Evolutionary conservation across 805 yeast species (phyloP).

Genomic region (Blastobotrys americana): DNA sequence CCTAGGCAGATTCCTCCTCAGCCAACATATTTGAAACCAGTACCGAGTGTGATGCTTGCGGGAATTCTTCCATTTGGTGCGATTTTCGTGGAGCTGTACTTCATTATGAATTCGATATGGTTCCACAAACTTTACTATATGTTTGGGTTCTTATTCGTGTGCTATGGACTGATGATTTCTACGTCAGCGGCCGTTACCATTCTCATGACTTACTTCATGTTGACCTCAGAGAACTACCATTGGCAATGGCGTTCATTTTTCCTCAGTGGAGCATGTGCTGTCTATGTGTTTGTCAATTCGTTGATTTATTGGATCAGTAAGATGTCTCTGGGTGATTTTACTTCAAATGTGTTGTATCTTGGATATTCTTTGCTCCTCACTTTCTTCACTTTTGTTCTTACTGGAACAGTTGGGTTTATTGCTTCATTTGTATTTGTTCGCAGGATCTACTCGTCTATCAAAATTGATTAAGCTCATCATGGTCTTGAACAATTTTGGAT

Average conservation of each 20-base stretch:
- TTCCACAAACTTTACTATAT: slow-evolving; percentile 88
- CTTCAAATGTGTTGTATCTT: slow-evolving; percentile 68
- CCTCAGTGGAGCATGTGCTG: slow-evolving; percentile 82
- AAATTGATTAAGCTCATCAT: slow-evolving; percentile 79
- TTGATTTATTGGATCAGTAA: slow-evolving; percentile 40
- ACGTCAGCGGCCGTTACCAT: slow-evolving; percentile 78
- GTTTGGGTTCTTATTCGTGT: slow-evolving; percentile 94
- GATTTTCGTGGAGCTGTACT: slow-evolving; percentile 90
- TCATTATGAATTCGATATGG: slow-evolving; percentile 88
- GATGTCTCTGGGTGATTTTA: slow-evolving; percentile 65
- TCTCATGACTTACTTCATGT: slow-evolving; percentile 70
- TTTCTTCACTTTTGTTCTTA: slow-evolving; percentile 62
- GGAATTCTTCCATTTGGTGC: slow-evolving; percentile 95
- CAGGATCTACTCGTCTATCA: slow-evolving; percentile 75
- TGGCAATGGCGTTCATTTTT: slow-evolving; percentile 96
- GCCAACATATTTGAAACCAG: slow-evolving; percentile 69
- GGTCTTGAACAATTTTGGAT: too few relatives aligned
- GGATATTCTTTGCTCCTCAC: slow-evolving; percentile 78
- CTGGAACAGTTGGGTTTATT: slow-evolving; percentile 83
- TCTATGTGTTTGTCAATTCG: slow-evolving; percentile 80
- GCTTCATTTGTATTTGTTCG: slow-evolving; percentile 67
- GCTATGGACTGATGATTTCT: slow-evolving; percentile 71
- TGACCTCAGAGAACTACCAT: slow-evolving; percentile 85
- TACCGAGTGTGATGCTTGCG: slow-evolving; percentile 62
- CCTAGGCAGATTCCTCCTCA: slow-evolving; percentile 94